phyloP scores from a whole-genome alignment of 129 eudicot species.

The Helianthus tuberosus region DNA sequence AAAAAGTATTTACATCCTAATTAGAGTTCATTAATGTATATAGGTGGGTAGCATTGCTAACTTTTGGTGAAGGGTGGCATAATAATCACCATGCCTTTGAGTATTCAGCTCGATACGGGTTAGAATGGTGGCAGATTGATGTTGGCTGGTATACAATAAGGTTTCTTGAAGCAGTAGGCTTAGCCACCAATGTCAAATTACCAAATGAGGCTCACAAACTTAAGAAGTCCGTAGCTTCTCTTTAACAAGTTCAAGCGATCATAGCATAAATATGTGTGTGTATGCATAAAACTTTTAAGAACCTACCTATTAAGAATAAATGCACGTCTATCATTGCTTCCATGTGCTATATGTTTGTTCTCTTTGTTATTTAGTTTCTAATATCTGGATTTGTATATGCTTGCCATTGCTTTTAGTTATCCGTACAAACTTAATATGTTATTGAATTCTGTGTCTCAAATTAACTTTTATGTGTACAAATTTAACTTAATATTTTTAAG shows the following conservation, averaged over 20 bases:
- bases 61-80: conserved; percentile 4
- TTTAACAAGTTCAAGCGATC: background rate
- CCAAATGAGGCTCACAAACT: conserved; percentile 6
- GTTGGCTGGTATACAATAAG: conserved; percentile 10
- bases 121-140: conserved; percentile 18
- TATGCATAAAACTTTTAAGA: no score
- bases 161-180: conserved; percentile 17
- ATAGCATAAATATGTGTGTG: no score
- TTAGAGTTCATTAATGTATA: background rate
- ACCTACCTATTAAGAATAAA: no score
- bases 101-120: conserved; percentile 16
- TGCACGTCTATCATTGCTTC: no score
- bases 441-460: no score
- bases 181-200: conserved; percentile 16
- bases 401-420: no score
- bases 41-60: background rate
- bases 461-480: no score
- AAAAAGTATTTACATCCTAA: background rate
- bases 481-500: no score
- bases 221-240: conserved; percentile 2
- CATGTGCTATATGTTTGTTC: no score
- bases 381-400: no score
- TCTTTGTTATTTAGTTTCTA: no score
- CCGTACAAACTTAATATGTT: no score
- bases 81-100: conserved; percentile 18